Evolutionary conservation across 1,139 yeast genomes (phyloP).

Genomic region (Arxiozyma heterogenica): DNA sequence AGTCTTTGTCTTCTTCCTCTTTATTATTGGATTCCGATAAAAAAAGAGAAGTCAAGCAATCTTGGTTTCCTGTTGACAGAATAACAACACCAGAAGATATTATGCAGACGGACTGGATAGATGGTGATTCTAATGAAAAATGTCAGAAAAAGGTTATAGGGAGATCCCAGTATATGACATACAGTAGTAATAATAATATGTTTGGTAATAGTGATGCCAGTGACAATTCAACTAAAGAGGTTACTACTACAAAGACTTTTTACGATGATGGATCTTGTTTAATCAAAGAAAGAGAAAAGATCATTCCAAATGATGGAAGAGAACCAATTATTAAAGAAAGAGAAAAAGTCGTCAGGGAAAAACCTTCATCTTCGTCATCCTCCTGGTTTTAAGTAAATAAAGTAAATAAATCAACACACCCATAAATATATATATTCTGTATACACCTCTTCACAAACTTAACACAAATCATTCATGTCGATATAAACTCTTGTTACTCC

Average conservation of each 20-base stretch:
- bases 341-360: background rate
- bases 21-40: background rate
- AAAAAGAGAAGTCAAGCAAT: constrained; percentile 11
- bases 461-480: no score
- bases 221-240: constrained; percentile 46
- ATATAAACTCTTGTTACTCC: no score
- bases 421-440: no score
- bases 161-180: constrained; percentile 38
- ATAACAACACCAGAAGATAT: constrained; percentile 30
- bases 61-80: background rate
- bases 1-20: background rate
- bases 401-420: background rate
- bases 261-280: constrained; percentile 60
- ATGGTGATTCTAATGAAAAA: constrained; percentile 16
- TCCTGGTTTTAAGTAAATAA: background rate
- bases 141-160: constrained; percentile 38
- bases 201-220: constrained; percentile 45
- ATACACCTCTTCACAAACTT: no score
- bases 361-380: background rate
- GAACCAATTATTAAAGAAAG: constrained; percentile 18
- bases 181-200: constrained; percentile 30
- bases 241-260: constrained; percentile 44
- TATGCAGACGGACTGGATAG: constrained; percentile 10
- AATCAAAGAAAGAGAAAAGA: constrained; percentile 32
- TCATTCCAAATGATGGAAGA: constrained; percentile 33